Base-by-base conservation (phyloP, 116 monocot genomes). In the Cymodocea nodosa region DNA sequence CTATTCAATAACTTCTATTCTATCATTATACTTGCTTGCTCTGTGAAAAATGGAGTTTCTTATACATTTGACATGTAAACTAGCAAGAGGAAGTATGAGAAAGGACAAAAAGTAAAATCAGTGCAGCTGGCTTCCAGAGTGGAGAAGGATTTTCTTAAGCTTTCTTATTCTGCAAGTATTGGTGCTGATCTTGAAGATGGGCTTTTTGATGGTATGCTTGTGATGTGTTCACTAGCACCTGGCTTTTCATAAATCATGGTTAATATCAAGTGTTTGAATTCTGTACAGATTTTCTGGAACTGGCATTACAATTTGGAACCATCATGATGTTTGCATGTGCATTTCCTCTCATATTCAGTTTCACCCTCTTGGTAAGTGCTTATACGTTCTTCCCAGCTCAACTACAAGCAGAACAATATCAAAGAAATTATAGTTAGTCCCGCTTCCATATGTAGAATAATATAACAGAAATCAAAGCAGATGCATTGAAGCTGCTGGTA, bases 261-360 rank as follows among this genome's bases (percentile, higher is more conserved):
- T 37, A 17, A 24, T 57, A 24, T 62, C 18, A 62, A 37, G 11
- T 62, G 48, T 49, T 50, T 64, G 49, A 15, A 54, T 39, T 61
- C 53, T 17, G 3, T 78, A 69, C 76, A 93, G 93, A 93, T 82
- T 89, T 82, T 68, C 75, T 93, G 59, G 93, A 93, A 71, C 71
- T 93, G 74, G 89, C 93, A 55, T 68, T 93, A 65, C 93, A 93
- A 68, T 93, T 93, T 82, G 93, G 93, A 39, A 93, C 89, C 89
- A 86, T 83, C 19, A 89, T 89, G 85, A 89, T 93, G 93, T 93
- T 93, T 52, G 93, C 93, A 25, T 93, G 93, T 59, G 82, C 85
- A 69, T 85, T 82, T 48, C 85, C 82, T 71, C 77, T 82, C 15
- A 69, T 82, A 14, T 85, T 85, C 78, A 89, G 89, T 76, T 93